These are phyloP conservation scores for Geotrichum candidum DNA, from an alignment of 1,139 yeast genomes.

Conservation along the genomic window DNA sequence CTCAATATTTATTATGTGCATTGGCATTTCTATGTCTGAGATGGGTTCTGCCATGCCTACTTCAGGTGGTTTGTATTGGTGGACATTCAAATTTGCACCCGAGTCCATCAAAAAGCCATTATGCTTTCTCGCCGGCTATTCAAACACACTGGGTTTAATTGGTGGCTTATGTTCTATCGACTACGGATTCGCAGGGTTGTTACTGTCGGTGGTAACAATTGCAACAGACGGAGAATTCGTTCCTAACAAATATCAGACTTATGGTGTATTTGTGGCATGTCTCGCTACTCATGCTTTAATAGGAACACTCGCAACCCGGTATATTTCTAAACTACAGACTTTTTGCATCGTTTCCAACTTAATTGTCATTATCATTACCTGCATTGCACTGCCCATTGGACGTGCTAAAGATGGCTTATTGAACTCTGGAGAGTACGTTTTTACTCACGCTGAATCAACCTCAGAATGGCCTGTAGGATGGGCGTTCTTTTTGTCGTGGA, in stretches of 20 bases:
- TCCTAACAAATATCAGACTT: slow-evolving; percentile 44
- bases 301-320: slow-evolving; percentile 47
- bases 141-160: slow-evolving; percentile 53
- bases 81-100: slow-evolving; percentile 55
- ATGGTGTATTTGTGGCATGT: slow-evolving; percentile 53
- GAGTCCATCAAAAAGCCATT: slow-evolving; percentile 39
- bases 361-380: slow-evolving; percentile 49
- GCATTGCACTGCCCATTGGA: slow-evolving; percentile 55
- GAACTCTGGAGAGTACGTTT: slow-evolving; percentile 41
- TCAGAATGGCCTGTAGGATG: slow-evolving; percentile 64
- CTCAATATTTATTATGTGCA: slow-evolving; percentile 43
- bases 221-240: slow-evolving; percentile 44
- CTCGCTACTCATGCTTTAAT: slow-evolving; percentile 42
- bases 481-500: slow-evolving; percentile 54
- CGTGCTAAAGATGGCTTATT: slow-evolving; percentile 34
- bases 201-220: slow-evolving; percentile 48
- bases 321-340: slow-evolving; percentile 55
- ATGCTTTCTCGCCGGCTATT: slow-evolving; percentile 53
- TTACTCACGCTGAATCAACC: slow-evolving; percentile 49
- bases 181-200: slow-evolving; percentile 53
- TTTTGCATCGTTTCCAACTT: slow-evolving; percentile 53
- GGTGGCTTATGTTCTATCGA: slow-evolving; percentile 54
- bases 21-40: slow-evolving; percentile 57
- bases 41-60: slow-evolving; percentile 64
- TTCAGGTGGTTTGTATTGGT: slow-evolving; percentile 54